phyloP scores from a whole-genome alignment of 202 grass and related monocot species.

The Hordeum pubiflorum region DNA sequence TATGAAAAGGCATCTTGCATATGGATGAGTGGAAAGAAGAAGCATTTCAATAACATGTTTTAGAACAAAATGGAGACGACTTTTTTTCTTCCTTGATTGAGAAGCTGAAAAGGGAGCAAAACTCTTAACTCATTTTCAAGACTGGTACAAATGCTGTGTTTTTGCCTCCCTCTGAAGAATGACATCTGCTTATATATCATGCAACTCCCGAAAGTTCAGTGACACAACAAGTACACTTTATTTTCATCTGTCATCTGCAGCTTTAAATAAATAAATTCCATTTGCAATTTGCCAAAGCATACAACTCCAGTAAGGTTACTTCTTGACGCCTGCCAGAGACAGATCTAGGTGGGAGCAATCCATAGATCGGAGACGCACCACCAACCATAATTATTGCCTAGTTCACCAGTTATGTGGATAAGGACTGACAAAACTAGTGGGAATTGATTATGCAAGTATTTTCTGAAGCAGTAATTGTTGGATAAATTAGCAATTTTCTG shows the following conservation, averaged over 20 bases:
- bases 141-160: neutral
- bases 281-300: neutral
- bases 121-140: neutral
- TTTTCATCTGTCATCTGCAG: neutral
- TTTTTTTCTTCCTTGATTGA: neutral
- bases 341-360: conserved; percentile 18
- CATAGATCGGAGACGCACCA: conserved; percentile 27
- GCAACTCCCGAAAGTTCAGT: neutral
- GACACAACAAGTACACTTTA: neutral
- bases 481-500: too few species aligned
- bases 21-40: neutral
- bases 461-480: neutral
- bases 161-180: neutral
- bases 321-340: neutral
- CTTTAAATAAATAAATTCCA: neutral
- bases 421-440: neutral
- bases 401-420: neutral
- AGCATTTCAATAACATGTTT: conserved; percentile 14
- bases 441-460: neutral
- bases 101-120: neutral
- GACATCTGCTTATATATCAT: neutral
- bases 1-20: neutral
- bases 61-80: neutral
- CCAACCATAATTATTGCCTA: conserved; percentile 28
- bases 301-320: neutral